Conservation (phyloP, 306 rosid species). For the Pterocarpus macrocarpus region DNA sequence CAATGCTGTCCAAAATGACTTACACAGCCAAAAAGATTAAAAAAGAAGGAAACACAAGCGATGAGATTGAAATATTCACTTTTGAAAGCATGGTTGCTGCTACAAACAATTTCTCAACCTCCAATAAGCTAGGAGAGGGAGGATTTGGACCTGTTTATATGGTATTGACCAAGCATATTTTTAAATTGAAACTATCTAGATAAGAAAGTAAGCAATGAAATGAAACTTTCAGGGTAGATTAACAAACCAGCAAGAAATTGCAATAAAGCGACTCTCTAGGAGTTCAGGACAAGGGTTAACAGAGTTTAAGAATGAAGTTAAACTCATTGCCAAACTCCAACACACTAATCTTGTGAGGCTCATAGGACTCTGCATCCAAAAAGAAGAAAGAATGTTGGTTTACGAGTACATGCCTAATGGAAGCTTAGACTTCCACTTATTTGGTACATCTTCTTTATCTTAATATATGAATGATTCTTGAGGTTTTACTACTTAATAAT, state of each 20-base stretch:
- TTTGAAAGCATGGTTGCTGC: conserved; percentile 42
- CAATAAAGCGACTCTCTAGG: conserved; percentile 55
- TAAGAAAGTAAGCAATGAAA: not conserved
- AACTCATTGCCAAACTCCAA: conserved; percentile 56
- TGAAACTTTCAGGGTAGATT: conserved; percentile 48
- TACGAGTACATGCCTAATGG: conserved; percentile 44
- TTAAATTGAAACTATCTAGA: not conserved
- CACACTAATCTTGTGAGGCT: conserved; percentile 60
- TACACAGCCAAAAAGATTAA: not conserved
- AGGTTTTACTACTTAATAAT: not conserved
- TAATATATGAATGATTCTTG: not conserved
- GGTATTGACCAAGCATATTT: conserved; percentile 5
- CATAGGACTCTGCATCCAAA: conserved; percentile 53
- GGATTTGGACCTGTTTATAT: conserved; percentile 50
- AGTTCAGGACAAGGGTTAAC: conserved; percentile 54
- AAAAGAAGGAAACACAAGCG: not conserved
- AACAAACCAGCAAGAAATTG: conserved; percentile 51
- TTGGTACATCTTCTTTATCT: conserved; percentile 34
- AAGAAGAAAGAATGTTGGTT: conserved; percentile 49
- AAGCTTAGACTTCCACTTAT: conserved; percentile 54
- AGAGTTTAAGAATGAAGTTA: conserved; percentile 55
- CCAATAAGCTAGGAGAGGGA: conserved; percentile 47
- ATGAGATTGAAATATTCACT: conserved; percentile 34
- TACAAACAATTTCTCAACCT: conserved; percentile 38
- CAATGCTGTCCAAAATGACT: not conserved